A percentile compares a stretch with the other conserved stretches of the same genome.
Evolutionary conservation across 306 rosid species (phyloP).

Genomic region (Sechiopsis laciniata): DNA sequence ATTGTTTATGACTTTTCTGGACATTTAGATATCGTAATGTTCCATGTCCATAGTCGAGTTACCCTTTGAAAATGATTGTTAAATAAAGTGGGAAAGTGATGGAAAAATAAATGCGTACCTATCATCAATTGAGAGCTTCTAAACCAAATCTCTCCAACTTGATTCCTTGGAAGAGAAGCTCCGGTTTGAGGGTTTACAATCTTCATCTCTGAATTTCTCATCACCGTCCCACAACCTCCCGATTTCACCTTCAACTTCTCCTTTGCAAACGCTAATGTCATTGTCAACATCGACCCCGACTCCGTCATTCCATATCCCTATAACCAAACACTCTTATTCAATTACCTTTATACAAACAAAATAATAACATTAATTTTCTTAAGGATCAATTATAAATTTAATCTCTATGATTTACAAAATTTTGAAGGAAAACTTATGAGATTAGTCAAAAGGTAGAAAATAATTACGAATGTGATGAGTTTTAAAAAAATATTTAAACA

Average conservation of each 20-base stretch:
- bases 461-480: no score
- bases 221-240: slow-evolving; percentile 77
- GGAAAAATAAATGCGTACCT: slow-evolving; percentile 36
- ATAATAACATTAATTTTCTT: no score
- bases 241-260: slow-evolving; percentile 31
- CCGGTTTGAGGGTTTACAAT: slow-evolving; percentile 47
- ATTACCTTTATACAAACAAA: no score
- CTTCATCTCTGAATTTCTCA: slow-evolving; percentile 74
- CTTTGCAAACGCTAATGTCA: slow-evolving; percentile 46
- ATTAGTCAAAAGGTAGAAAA: no score
- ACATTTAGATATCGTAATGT: no score
- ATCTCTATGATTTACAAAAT: no score
- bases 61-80: no score
- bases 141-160: slow-evolving; percentile 69
- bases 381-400: no score
- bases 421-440: no score
- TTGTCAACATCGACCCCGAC: slow-evolving; percentile 55
- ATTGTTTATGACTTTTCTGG: no score
- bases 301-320: slow-evolving; percentile 97
- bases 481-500: no score
- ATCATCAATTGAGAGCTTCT: slow-evolving; percentile 67
- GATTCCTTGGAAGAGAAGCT: slow-evolving; percentile 60
- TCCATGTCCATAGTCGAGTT: no score
- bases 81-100: not conserved
- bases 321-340: not conserved